phyloP scores from a whole-genome alignment of 2,329 filamentous ascomycete species.

The Ophiosphaerella narmari region DNA sequence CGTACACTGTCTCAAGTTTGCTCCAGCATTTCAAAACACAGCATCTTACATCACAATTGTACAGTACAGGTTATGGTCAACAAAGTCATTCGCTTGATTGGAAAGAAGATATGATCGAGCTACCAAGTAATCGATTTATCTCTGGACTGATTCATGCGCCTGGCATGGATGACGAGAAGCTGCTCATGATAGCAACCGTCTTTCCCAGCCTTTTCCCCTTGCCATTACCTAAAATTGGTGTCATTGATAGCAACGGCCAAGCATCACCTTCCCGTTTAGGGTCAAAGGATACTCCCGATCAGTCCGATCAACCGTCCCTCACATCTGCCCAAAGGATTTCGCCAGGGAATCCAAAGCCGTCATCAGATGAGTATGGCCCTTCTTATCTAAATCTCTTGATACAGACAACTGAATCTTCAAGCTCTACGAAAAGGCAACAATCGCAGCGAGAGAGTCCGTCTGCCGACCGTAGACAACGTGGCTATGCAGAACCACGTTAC shows the following conservation, averaged over 20 bases:
- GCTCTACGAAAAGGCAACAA: constrained; percentile 23
- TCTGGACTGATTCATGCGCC: constrained; percentile 55
- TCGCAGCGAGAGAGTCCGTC: constrained; percentile 31
- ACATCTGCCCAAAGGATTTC: constrained; percentile 33
- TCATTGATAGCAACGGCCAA: constrained; percentile 35
- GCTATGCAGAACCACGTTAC: constrained; percentile 38
- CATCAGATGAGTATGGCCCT: constrained; percentile 56
- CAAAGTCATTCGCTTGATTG: constrained; percentile 52
- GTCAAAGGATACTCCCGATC: constrained; percentile 31
- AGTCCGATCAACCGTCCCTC: constrained; percentile 24
- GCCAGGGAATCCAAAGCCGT: constrained; percentile 38
- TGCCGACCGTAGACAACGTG: constrained; percentile 32
- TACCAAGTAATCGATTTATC: constrained; percentile 59
- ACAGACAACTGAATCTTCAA: constrained; percentile 20
- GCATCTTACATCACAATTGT: constrained; percentile 44
- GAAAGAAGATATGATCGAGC: constrained; percentile 65
- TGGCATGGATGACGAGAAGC: constrained; percentile 63
- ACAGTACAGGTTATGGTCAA: constrained; percentile 29
- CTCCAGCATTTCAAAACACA: constrained; percentile 65
- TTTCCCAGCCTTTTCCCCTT: constrained; percentile 53
- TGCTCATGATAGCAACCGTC: constrained; percentile 56
- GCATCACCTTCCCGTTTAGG: constrained; percentile 35
- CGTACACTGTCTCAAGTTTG: constrained; percentile 57
- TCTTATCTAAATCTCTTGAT: constrained; percentile 43
- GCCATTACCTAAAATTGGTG: constrained; percentile 50